phyloP scores from a whole-genome alignment of 345 rosid species.

The Heritiera fomes region DNA sequence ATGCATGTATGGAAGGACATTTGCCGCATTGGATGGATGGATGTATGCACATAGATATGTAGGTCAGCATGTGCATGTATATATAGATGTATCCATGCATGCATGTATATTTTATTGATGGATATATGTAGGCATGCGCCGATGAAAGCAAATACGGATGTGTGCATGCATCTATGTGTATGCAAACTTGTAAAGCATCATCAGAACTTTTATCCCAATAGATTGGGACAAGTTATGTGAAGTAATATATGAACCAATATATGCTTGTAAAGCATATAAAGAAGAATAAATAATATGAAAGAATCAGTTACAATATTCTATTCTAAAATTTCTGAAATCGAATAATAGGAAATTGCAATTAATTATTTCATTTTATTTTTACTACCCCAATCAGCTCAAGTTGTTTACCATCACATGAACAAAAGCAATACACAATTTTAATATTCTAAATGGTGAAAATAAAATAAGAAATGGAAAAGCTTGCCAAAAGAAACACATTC shows the following conservation, averaged over 20 bases:
- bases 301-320: not conserved
- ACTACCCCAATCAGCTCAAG: not conserved
- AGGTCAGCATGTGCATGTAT: too few relatives aligned
- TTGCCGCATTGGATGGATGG: not conserved
- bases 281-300: not conserved
- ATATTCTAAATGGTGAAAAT: not conserved
- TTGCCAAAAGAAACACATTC: not conserved
- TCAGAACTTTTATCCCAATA: too few relatives aligned
- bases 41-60: not conserved
- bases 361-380: not conserved
- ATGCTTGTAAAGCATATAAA: conserved; percentile 3
- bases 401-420: not conserved
- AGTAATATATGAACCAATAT: too few relatives aligned
- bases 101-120: not conserved
- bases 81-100: not conserved
- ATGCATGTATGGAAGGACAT: not conserved
- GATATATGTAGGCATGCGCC: not conserved
- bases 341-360: not conserved
- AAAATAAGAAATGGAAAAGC: not conserved
- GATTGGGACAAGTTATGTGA: too few relatives aligned
- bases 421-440: not conserved
- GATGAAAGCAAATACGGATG: too few relatives aligned
- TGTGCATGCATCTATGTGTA: not conserved
- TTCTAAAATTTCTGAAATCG: not conserved
- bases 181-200: conserved; percentile 6